phyloP scores from a whole-genome alignment of 1,139 yeast species.

The Kodamaea suecica region DNA sequence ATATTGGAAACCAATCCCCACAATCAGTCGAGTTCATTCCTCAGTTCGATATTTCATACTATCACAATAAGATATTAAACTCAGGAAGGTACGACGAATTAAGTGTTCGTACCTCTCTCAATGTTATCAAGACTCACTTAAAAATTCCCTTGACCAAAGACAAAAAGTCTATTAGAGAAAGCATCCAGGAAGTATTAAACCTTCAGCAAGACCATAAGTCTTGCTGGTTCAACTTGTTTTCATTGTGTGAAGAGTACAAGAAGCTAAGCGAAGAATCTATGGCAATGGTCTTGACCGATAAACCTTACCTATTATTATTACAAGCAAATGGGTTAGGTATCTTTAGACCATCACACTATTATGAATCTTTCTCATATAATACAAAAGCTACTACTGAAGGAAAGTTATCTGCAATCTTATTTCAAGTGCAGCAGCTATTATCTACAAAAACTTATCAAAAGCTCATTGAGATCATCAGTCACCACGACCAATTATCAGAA shows the following conservation, averaged over 20 bases:
- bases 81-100: constrained; percentile 44
- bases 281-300: constrained; percentile 13
- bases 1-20: constrained; percentile 11
- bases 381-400: constrained; percentile 15
- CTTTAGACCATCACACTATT: constrained; percentile 32
- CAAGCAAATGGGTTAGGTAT: constrained; percentile 38
- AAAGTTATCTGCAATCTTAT: constrained; percentile 23
- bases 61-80: constrained; percentile 43
- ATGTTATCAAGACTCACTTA: constrained; percentile 30
- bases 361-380: constrained; percentile 23
- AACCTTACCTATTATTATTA: constrained; percentile 17
- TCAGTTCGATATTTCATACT: constrained; percentile 33
- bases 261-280: constrained; percentile 55
- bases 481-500: constrained; percentile 14
- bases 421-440: constrained; percentile 20
- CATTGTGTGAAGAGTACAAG: constrained; percentile 65
- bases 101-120: constrained; percentile 41
- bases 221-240: constrained; percentile 56
- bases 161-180: constrained; percentile 17
- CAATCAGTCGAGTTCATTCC: constrained; percentile 22
- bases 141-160: constrained; percentile 7
- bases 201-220: constrained; percentile 6
- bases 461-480: constrained; percentile 15
- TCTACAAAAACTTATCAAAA: constrained; percentile 29
- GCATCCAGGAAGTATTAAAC: constrained; percentile 24